Percentiles rank a stretch among this genome's conserved stretches.
These are phyloP conservation scores for Daldinia bambusicola DNA, from an alignment of 495 filamentous ascomycete genomes.

Conservation along the genomic window DNA sequence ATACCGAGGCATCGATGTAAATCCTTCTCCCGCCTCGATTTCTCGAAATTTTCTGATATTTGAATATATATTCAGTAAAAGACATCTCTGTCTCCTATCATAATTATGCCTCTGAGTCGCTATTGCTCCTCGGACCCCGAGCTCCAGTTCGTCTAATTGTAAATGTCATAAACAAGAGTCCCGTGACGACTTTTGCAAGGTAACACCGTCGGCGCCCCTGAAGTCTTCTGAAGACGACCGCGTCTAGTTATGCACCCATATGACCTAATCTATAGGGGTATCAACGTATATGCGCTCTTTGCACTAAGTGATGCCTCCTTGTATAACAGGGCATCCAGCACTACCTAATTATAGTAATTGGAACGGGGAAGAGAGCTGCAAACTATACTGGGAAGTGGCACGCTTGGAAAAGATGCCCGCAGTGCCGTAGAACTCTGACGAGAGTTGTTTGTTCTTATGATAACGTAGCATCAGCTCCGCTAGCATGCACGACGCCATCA, in stretches of 20 bases:
- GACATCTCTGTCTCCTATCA: not conserved
- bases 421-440: not conserved
- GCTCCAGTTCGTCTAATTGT: conserved; percentile 19
- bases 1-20: conserved; percentile 7
- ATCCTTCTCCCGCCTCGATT: not conserved
- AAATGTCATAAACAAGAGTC: conserved; percentile 20
- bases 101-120: not conserved
- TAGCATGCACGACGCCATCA: conserved; percentile 50
- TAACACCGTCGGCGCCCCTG: not conserved
- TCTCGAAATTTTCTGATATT: conserved; percentile 1
- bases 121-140: conserved; percentile 6
- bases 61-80: conserved; percentile 7
- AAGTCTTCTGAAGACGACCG: conserved; percentile 8
- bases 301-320: conserved; percentile 16
- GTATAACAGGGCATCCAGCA: conserved; percentile 1
- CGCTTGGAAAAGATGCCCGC: not conserved
- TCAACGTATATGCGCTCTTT: conserved; percentile 39
- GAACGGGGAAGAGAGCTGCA: conserved; percentile 16
- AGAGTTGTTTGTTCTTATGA: conserved; percentile 28
- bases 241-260: conserved; percentile 20
- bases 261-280: conserved; percentile 45
- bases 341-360: conserved; percentile 8
- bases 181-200: conserved; percentile 13
- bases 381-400: not conserved
- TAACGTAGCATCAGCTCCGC: conserved; percentile 47